Percentiles rank a stretch among this genome's conserved stretches.
phyloP scores from a whole-genome alignment of 2,329 filamentous ascomycete genomes.

The Claviceps monticola region DNA sequence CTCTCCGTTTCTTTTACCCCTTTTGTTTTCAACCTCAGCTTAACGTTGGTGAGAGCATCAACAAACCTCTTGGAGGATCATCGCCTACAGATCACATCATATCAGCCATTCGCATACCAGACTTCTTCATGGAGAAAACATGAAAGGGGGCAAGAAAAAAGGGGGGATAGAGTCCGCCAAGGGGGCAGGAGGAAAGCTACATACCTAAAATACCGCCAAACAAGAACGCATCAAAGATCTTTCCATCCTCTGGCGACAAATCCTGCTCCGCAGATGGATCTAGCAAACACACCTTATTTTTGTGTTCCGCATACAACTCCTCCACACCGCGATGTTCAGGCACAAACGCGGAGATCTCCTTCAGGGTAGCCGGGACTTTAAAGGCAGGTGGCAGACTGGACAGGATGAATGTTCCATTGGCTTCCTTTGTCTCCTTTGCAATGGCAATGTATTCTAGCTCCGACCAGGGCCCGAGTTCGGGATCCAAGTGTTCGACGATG shows the following conservation, averaged over 20 bases:
- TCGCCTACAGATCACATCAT: conserved; percentile 46
- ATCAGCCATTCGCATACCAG: too few relatives aligned
- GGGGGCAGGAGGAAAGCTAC: conserved; percentile 10
- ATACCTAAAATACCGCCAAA: conserved; percentile 92
- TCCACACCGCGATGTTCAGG: conserved; percentile 71
- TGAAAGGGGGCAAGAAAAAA: background rate
- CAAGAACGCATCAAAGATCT: conserved; percentile 76
- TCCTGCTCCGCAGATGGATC: conserved; percentile 77
- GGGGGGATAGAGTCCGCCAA: background rate
- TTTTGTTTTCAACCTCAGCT: background rate
- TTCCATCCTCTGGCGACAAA: conserved; percentile 68
- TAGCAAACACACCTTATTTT: conserved; percentile 70
- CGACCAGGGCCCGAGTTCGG: conserved; percentile 88
- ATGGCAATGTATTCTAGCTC: conserved; percentile 85
- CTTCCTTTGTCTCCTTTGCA: conserved; percentile 59
- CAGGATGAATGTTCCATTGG: conserved; percentile 59
- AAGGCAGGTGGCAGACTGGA: conserved; percentile 64
- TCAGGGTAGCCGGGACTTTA: conserved; percentile 45
- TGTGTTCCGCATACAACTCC: conserved; percentile 59
- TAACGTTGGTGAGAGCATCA: background rate
- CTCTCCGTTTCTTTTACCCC: background rate
- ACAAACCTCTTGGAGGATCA: conserved; percentile 77
- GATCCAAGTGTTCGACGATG: conserved; percentile 92
- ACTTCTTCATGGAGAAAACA: background rate
- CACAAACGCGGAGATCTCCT: conserved; percentile 45